Evolutionary conservation across 345 rosid genomes (phyloP), one percentile per base, ranked within the genome.

Genomic region (Aquilaria sinensis): DNA sequence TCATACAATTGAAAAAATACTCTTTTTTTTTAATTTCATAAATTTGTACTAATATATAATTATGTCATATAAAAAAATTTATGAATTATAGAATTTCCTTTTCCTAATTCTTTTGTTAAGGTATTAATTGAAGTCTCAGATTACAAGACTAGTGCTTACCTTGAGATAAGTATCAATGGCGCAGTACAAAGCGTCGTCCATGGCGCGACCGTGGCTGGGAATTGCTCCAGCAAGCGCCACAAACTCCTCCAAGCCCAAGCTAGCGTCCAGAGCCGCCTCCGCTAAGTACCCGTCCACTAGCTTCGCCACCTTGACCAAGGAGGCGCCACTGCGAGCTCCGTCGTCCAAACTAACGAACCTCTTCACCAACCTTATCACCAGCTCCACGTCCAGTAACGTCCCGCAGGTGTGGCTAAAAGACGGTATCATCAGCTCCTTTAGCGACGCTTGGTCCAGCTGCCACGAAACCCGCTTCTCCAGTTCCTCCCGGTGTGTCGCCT

Each of bases 141-240:
- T 23, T 23, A 23, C 23, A 23, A 23, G 23, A 23, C 23, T 23
- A 23, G 23, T 23, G 23, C 80, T 75, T 77, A 83, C 98, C 73
- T 93, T 93, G 53, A 93, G 92, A 67, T 88, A 90, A 57, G 96
- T 88, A 56, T 93, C 96, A 14, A 93, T 76, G 67, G 97, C 94
- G 12, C 97, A 81, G 76, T 93, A 93, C 7, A 93, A 52, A 0
- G 92, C 90, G 56, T 93, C 94, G 62, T 93, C 87, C 2, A 65
- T 65, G 33, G 80, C 79, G 16, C 96, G 94, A 11, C 90, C 84
- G 55, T 88, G 86, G 66, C 58, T 12, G n/a, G 98, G 98, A 3
- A 93, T 74, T 74, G 85, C 87, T 7, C 75, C 73, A 4, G 81
- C 92, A 2, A 93, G 86, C 9, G 81, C 72, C 51, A 82, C 56